Base-by-base conservation (phyloP, 2,329 filamentous ascomycete genomes). In the Fusarium marasasianum region DNA sequence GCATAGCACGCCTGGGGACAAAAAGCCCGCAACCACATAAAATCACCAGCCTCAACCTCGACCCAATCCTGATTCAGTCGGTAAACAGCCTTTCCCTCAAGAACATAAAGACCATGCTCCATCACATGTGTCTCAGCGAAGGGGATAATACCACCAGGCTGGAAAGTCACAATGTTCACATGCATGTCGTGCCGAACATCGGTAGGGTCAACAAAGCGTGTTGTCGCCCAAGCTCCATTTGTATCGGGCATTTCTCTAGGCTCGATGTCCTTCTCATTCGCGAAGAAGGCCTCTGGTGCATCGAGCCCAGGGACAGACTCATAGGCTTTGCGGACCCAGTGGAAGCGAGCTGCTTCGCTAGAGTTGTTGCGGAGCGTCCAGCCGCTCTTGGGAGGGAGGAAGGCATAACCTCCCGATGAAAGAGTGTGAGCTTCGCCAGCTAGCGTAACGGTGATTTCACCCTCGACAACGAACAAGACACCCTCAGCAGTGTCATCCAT, bases 241-340 rank as follows among this genome's bases (percentile, higher is more conserved):
- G 69, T 72, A 11, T 72, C 57, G 10, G 69, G 69, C 69, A 72
- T 72, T 17, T 61, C 51, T 3, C 56, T 68, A 5, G 69, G 53
- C 18, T 47, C 45, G 18, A 72, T 56, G 6, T 72, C 69, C 37
- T 45, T 72, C 20, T 72, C 69, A 10, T 72, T 72, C 33, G 60
- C 63, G 29, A 72, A 72, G 45, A 72, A 54, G 3, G 69, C 57
- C 15, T 72, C 69, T 0, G 69, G 69, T 6, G 45, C 68, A 13
- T 63, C 69, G 17, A 72, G 57, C 8, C 68, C 69, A 6, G 63
- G 51, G 22, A 72, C 69, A 2, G 31, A 37, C 18, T 72, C 69
- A 9, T 72, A 72, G n/a, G 69, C 68, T 26, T 72, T 72, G 26
- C 69, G 69, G 5, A 72, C 58, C 69, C 69, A 72, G 35, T 72